phyloP scores from a whole-genome alignment of 1,284 basidiomycete genomes.

The Hymenochaete sp. region DNA sequence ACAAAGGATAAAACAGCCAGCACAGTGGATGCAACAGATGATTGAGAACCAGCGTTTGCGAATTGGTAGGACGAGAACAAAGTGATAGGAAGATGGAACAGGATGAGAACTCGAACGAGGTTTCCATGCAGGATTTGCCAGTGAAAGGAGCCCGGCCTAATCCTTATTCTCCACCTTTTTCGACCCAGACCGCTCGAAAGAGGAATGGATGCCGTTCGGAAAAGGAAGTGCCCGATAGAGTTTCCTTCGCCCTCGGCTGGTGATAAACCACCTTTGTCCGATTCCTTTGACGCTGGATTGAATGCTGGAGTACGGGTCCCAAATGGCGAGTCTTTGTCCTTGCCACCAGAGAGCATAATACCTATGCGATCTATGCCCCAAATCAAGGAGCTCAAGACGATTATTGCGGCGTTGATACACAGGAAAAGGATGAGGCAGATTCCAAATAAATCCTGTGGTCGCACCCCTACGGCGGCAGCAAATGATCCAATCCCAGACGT shows the following conservation, averaged over 20 bases:
- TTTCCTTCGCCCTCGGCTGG: conserved; percentile 18
- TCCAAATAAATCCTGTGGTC: conserved; percentile 77
- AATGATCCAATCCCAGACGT: conserved; percentile 69
- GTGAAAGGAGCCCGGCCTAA: conserved; percentile 66
- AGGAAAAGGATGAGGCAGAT: conserved; percentile 81
- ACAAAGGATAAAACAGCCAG: conserved; percentile 72
- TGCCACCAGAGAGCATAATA: conserved; percentile 33
- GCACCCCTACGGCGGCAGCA: conserved; percentile 72
- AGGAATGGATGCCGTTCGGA: conserved; percentile 27
- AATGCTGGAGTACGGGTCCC: conserved; percentile 13
- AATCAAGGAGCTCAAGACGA: conserved; percentile 59
- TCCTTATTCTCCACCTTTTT: conserved; percentile 51
- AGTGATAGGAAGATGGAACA: conserved; percentile 92
- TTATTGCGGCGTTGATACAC: conserved; percentile 63
- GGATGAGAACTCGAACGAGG: conserved; percentile 77
- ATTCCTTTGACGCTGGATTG: conserved; percentile 10
- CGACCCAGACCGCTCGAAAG: conserved; percentile 18
- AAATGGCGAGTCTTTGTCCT: conserved; percentile 23
- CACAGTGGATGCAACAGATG: conserved; percentile 49
- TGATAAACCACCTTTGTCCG: conserved; percentile 12
- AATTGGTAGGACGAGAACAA: conserved; percentile 87
- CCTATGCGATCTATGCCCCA: conserved; percentile 61
- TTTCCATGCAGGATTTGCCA: conserved; percentile 78
- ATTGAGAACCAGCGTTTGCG: conserved; percentile 44
- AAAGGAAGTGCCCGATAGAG: conserved; percentile 26